These are phyloP conservation scores for Digitaria exilis DNA, from an alignment of 202 grass and related monocot genomes.

Conservation along the genomic window DNA sequence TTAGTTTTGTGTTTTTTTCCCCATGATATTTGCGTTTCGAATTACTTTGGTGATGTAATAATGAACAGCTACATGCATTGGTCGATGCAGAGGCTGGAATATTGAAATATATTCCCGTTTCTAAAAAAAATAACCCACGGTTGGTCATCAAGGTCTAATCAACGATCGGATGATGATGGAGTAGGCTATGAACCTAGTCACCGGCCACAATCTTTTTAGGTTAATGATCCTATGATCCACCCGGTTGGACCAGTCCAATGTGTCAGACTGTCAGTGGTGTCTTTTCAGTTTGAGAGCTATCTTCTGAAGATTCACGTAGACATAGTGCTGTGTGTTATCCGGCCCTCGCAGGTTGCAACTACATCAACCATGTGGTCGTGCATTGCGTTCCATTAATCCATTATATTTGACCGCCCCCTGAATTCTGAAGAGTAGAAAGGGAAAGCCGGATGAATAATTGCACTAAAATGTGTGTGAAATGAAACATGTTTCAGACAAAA, in stretches of 20 bases:
- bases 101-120: no score
- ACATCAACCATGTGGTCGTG: neutral
- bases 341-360: neutral
- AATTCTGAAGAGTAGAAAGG: neutral
- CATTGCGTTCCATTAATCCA: neutral
- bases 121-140: no score
- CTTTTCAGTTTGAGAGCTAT: neutral
- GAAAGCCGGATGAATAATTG: neutral
- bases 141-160: neutral
- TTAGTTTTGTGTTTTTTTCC: no score
- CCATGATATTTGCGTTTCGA: no score
- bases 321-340: neutral
- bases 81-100: no score
- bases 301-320: constrained; percentile 16
- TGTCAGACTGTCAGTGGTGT: neutral
- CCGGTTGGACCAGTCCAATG: constrained; percentile 2
- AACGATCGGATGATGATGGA: neutral
- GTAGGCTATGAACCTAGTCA: constrained; percentile 32
- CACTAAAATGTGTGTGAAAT: neutral
- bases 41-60: no score
- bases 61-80: no score
- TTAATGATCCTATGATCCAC: neutral
- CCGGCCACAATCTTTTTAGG: constrained; percentile 28
- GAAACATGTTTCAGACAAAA: neutral
- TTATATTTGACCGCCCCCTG: neutral